Conservation (phyloP, 768 basidiomycete species). For the Suillus decipiens region DNA sequence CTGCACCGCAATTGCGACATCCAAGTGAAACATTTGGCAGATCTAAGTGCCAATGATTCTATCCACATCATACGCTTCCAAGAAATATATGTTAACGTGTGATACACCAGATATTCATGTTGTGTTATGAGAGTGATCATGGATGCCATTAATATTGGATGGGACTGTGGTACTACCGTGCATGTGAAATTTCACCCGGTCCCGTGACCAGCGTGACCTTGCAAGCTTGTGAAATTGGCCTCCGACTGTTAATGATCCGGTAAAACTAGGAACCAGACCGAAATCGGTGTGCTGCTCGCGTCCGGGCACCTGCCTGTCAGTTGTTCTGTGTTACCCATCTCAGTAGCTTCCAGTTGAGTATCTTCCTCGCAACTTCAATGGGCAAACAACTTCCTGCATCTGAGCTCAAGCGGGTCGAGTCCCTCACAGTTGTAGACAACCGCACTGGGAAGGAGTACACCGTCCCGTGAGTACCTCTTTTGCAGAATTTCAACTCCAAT, state of each 20-base stretch:
- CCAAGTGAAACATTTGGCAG: neutral
- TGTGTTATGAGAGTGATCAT: neutral
- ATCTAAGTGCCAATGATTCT: neutral
- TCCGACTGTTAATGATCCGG: neutral
- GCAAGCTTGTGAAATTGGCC: slow-evolving; percentile 5
- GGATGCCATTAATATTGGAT: no score
- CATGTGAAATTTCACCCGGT: neutral
- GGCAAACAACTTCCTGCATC: slow-evolving; percentile 27
- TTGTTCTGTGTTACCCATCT: neutral
- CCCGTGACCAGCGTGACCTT: neutral
- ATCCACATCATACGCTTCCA: neutral
- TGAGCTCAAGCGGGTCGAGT: slow-evolving; percentile 23
- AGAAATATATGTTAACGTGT: neutral
- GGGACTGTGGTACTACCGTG: no score
- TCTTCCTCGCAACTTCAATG: slow-evolving; percentile 17
- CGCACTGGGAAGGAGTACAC: slow-evolving; percentile 79
- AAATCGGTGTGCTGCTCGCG: slow-evolving; percentile 1
- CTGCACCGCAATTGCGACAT: neutral
- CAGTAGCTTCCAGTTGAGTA: neutral
- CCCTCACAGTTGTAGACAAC: slow-evolving; percentile 76
- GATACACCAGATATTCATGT: neutral
- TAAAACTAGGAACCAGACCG: neutral
- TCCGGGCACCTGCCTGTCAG: neutral
- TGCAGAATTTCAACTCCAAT: neutral
- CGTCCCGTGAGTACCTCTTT: slow-evolving; percentile 59